Conservation (phyloP, 805 yeast species). For the Candida lessepsii region DNA sequence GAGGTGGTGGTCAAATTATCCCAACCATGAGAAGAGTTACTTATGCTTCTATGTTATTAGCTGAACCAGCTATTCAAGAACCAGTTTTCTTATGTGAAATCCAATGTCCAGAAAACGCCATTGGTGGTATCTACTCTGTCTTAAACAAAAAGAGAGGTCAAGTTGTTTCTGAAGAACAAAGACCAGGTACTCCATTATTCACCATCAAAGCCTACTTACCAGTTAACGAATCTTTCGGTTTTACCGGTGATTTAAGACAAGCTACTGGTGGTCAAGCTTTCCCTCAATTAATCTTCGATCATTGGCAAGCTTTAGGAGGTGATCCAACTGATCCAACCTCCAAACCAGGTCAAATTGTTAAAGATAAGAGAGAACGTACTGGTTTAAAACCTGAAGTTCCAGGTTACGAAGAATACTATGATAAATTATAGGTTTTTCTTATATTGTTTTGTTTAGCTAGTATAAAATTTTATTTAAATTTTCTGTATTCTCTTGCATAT, state of each 20-base stretch:
- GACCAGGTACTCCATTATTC: slow-evolving; percentile 99
- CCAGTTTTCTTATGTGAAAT: slow-evolving; percentile 99
- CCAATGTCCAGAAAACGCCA: slow-evolving; percentile 98
- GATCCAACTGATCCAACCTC: slow-evolving; percentile 86
- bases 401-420: slow-evolving; percentile 99
- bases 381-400: slow-evolving; percentile 98
- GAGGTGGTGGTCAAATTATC: slow-evolving; percentile 99
- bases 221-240: slow-evolving; percentile 99
- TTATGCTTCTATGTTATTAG: slow-evolving; percentile 96
- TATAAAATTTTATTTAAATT: slow-evolving; percentile 3
- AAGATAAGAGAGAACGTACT: slow-evolving; percentile 81
- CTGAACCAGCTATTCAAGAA: slow-evolving; percentile 98
- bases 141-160: slow-evolving; percentile 99
- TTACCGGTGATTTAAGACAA: slow-evolving; percentile 99
- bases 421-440: slow-evolving; percentile 57
- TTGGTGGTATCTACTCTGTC: slow-evolving; percentile 99
- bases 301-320: slow-evolving; percentile 90
- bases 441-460: slow-evolving; percentile 10
- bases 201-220: slow-evolving; percentile 99
- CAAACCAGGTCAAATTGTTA: slow-evolving; percentile 61
- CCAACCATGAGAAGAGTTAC: slow-evolving; percentile 99
- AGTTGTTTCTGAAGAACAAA: slow-evolving; percentile 98
- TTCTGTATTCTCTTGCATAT: background rate
- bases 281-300: slow-evolving; percentile 99
- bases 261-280: slow-evolving; percentile 99